A percentile compares a stretch with the other conserved stretches of the same genome.
These are phyloP conservation scores for Cairneyella variabilis DNA, from an alignment of 495 filamentous ascomycete species.

Conservation along the genomic window DNA sequence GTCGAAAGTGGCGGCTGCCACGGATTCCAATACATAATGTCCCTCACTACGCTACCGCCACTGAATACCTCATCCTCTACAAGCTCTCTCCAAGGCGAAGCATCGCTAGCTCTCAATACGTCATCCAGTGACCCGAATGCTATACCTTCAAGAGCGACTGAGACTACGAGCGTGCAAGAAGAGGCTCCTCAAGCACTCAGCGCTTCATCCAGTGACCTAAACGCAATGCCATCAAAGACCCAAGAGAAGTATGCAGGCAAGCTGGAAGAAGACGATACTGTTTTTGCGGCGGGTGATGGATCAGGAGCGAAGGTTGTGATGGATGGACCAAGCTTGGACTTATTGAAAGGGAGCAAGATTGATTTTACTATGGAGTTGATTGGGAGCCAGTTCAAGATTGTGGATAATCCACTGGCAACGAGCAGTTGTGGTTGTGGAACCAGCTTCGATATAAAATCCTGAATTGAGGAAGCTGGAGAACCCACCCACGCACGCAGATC, in stretches of 20 bases:
- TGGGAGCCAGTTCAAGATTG: constrained; percentile 95
- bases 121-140: constrained; percentile 14
- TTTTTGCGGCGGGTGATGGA: constrained; percentile 41
- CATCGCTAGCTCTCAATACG: constrained; percentile 12
- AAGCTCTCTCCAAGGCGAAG: constrained; percentile 11
- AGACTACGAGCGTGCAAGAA: too few species aligned
- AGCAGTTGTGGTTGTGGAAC: constrained; percentile 98
- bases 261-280: constrained; percentile 75
- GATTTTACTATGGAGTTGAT: constrained; percentile 97
- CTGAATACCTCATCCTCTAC: neutral
- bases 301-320: constrained; percentile 79
- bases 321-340: constrained; percentile 80
- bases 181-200: too few species aligned
- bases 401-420: constrained; percentile 82
- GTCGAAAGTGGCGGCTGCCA: constrained; percentile 94
- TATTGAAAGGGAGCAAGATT: constrained; percentile 87
- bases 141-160: too few species aligned
- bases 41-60: constrained; percentile 58
- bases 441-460: constrained; percentile 88
- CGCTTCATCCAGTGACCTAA: neutral
- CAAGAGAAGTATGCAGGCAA: constrained; percentile 25
- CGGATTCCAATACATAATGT: constrained; percentile 97
- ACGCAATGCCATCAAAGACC: neutral
- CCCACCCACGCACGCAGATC: neutral
- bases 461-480: neutral